Evolutionary conservation across 257 asterid species (phyloP).

Genomic region (Solanum corneliomulleri): DNA sequence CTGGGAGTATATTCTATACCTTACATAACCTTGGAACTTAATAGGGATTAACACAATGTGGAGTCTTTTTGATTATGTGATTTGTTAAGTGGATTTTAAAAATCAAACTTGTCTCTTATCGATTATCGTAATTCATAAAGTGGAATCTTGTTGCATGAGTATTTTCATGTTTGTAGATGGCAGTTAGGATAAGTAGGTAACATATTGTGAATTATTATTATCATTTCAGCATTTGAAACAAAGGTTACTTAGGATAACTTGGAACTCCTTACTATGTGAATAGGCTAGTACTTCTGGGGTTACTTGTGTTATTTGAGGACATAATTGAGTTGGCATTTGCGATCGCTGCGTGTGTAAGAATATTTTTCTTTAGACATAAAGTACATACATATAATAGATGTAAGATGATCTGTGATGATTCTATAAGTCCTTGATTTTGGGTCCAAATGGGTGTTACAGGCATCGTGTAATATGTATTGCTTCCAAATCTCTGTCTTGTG

Average conservation of each 20-base stretch:
- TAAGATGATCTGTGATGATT: not conserved
- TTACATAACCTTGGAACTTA: not conserved
- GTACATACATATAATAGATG: not conserved
- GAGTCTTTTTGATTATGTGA: not conserved
- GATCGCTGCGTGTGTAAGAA: not conserved
- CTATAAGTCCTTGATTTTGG: not conserved
- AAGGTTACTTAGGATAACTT: not conserved
- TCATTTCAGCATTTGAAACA: not conserved
- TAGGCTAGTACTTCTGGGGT: not conserved
- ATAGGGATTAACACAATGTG: not conserved
- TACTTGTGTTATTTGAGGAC: not conserved
- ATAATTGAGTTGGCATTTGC: not conserved
- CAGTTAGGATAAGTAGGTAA: not conserved
- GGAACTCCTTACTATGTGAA: not conserved
- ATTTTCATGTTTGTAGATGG: not conserved
- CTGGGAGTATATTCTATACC: not conserved
- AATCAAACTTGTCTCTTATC: not conserved
- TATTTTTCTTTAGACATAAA: not conserved
- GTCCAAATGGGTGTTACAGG: not conserved
- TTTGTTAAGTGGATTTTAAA: not conserved
- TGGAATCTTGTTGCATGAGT: not conserved
- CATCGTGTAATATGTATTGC: not conserved
- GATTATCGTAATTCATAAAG: not conserved
- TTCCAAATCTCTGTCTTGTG: not conserved
- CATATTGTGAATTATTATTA: not conserved